Conservation (phyloP, 2,329 filamentous ascomycete species). For the Xylariales sp. region DNA sequence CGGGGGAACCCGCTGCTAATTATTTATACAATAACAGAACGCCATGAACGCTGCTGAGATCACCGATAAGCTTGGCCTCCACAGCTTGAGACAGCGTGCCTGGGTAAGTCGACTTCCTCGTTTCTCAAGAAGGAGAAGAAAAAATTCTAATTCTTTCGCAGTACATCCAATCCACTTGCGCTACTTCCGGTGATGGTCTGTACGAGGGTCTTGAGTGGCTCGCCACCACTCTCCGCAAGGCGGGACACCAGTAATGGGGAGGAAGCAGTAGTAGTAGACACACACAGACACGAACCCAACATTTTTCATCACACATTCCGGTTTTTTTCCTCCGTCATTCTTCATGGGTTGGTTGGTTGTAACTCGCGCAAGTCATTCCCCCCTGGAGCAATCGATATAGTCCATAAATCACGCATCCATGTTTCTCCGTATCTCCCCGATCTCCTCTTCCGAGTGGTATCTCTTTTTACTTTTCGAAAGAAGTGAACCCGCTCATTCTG, state of each 20-base stretch:
- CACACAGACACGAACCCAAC: no score
- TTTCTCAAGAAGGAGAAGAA: no score
- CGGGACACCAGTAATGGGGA: slow-evolving; percentile 55
- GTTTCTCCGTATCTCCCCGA: slow-evolving; percentile 15
- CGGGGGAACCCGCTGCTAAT: slow-evolving; percentile 18
- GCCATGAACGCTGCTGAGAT: slow-evolving; percentile 99
- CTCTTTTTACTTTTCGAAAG: no score
- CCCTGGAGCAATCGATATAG: slow-evolving; percentile 51
- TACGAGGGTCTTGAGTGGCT: slow-evolving; percentile 98
- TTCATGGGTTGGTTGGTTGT: slow-evolving; percentile 54
- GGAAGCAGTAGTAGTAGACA: slow-evolving; percentile 14
- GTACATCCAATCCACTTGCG: slow-evolving; percentile 99
- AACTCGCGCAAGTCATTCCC: slow-evolving; percentile 51
- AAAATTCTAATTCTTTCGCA: no score
- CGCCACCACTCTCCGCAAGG: slow-evolving; percentile 77
- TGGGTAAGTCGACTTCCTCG: slow-evolving; percentile 95
- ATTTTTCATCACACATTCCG: slow-evolving; percentile 35
- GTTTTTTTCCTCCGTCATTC: slow-evolving; percentile 33
- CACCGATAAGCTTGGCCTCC: slow-evolving; percentile 98
- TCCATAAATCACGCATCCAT: slow-evolving; percentile 39
- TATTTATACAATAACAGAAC: slow-evolving; percentile 58
- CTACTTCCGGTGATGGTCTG: slow-evolving; percentile 97
- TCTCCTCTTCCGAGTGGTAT: slow-evolving; percentile 19
- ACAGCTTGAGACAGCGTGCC: slow-evolving; percentile 96
- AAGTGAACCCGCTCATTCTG: slow-evolving; percentile 18